phyloP scores from a whole-genome alignment of 2,329 filamentous ascomycete genomes.

The Hymenoscyphus repandus region DNA sequence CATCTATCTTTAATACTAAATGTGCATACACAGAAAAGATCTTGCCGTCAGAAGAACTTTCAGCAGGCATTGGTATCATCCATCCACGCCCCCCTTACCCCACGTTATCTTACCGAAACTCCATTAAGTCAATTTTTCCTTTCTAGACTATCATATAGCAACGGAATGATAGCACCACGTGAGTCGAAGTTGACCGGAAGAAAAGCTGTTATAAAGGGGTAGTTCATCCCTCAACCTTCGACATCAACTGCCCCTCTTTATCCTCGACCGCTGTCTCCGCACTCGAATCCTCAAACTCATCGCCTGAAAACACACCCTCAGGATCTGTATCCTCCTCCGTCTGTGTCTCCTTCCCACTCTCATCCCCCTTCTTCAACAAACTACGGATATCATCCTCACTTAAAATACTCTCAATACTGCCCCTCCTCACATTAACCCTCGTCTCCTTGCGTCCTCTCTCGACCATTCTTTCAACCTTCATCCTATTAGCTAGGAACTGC shows the following conservation, averaged over 20 bases:
- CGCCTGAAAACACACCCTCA: slow-evolving; percentile 14
- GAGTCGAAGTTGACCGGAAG: too few relatives aligned
- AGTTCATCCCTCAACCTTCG: too few relatives aligned
- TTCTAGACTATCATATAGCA: too few relatives aligned
- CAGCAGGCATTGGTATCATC: too few relatives aligned
- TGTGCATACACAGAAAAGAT: too few relatives aligned
- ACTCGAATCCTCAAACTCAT: slow-evolving; percentile 18
- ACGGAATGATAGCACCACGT: too few relatives aligned
- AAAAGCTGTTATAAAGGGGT: too few relatives aligned
- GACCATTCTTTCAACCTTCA: slow-evolving; percentile 74
- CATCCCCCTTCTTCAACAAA: slow-evolving; percentile 34
- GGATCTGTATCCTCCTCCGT: slow-evolving; percentile 25
- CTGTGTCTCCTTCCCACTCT: slow-evolving; percentile 32
- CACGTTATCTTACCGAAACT: too few relatives aligned
- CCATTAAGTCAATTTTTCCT: too few relatives aligned
- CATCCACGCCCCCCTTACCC: too few relatives aligned
- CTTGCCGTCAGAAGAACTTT: too few relatives aligned
- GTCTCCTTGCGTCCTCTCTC: slow-evolving; percentile 54
- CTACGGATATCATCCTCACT: slow-evolving; percentile 55
- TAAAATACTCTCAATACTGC: slow-evolving; percentile 54
- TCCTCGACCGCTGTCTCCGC: slow-evolving; percentile 5
- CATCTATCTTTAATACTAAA: too few relatives aligned
- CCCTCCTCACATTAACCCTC: slow-evolving; percentile 40
- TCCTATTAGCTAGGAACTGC: slow-evolving; percentile 81
- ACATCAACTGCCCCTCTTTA: not conserved